These are phyloP conservation scores for Xylaria telfairii DNA, from an alignment of 495 filamentous ascomycete species.

Conservation along the genomic window DNA sequence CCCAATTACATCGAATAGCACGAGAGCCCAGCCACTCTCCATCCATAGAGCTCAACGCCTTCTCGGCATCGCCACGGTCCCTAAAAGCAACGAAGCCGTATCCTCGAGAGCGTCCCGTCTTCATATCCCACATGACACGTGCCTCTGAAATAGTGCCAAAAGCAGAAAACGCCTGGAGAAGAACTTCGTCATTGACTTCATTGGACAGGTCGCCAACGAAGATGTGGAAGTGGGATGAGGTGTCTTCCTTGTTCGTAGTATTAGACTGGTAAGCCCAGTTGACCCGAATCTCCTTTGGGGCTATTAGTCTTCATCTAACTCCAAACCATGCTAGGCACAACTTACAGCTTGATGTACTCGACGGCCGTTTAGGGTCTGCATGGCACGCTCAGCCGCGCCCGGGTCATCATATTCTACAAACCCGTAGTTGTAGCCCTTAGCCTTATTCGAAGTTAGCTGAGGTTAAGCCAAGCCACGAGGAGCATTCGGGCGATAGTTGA, in stretches of 20 bases:
- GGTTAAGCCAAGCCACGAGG: slow-evolving; percentile 11
- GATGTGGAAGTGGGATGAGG: slow-evolving; percentile 98
- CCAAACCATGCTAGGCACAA: background rate
- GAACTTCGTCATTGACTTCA: slow-evolving; percentile 96
- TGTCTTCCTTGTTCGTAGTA: slow-evolving; percentile 93
- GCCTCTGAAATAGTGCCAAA: slow-evolving; percentile 98
- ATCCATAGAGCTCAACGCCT: slow-evolving; percentile 96
- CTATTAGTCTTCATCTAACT: slow-evolving; percentile 25
- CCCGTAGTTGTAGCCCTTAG: slow-evolving; percentile 98
- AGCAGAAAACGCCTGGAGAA: slow-evolving; percentile 93
- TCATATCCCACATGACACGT: slow-evolving; percentile 99
- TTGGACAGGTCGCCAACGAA: slow-evolving; percentile 99
- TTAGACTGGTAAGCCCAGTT: slow-evolving; percentile 99
- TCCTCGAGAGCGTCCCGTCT: slow-evolving; percentile 95
- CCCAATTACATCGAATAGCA: slow-evolving; percentile 99
- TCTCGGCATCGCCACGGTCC: slow-evolving; percentile 91
- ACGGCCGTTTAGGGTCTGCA: slow-evolving; percentile 94
- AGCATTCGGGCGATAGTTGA: background rate
- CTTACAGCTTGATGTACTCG: slow-evolving; percentile 93
- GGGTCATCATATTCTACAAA: slow-evolving; percentile 99
- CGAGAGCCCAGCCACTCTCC: slow-evolving; percentile 99
- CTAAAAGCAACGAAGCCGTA: slow-evolving; percentile 99
- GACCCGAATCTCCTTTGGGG: slow-evolving; percentile 89
- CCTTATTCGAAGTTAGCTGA: slow-evolving; percentile 52
- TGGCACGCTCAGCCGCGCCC: slow-evolving; percentile 91